Conservation (phyloP, 2,329 filamentous ascomycete species). For the Nemania abortiva region DNA sequence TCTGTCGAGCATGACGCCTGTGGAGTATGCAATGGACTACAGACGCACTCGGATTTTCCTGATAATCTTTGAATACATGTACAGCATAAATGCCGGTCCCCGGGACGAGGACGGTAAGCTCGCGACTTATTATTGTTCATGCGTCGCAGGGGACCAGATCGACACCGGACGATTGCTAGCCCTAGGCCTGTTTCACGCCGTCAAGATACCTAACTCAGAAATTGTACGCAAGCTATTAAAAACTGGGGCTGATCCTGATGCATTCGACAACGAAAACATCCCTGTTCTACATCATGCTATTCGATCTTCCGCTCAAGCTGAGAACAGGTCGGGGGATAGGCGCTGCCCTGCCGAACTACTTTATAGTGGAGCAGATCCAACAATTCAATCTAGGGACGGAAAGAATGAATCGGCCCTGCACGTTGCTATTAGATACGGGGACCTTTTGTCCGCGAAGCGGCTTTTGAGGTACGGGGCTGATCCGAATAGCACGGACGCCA, state of each 20-base stretch:
- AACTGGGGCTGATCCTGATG: too few species aligned
- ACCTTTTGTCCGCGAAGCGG: not conserved
- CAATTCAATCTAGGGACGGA: not conserved
- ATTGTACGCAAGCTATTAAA: not conserved
- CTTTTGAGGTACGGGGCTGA: not conserved
- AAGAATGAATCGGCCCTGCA: conserved; percentile 1
- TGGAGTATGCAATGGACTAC: not conserved
- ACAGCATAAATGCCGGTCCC: not conserved
- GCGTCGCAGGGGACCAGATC: not conserved
- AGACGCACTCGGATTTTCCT: not conserved
- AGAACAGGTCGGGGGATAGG: not conserved
- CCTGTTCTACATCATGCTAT: conserved; percentile 11
- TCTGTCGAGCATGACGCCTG: not conserved
- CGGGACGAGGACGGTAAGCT: not conserved
- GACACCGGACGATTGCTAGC: not conserved
- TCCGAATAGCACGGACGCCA: not conserved
- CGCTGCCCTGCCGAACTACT: not conserved
- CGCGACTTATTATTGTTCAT: not conserved
- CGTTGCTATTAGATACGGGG: not conserved
- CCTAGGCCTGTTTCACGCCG: not conserved
- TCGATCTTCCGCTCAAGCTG: not conserved
- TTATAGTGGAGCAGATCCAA: not conserved
- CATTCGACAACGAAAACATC: conserved; percentile 1
- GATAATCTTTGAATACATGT: not conserved
- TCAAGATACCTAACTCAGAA: not conserved